Conservation (phyloP, 257 asterid genomes). For the Lycium barbarum region DNA sequence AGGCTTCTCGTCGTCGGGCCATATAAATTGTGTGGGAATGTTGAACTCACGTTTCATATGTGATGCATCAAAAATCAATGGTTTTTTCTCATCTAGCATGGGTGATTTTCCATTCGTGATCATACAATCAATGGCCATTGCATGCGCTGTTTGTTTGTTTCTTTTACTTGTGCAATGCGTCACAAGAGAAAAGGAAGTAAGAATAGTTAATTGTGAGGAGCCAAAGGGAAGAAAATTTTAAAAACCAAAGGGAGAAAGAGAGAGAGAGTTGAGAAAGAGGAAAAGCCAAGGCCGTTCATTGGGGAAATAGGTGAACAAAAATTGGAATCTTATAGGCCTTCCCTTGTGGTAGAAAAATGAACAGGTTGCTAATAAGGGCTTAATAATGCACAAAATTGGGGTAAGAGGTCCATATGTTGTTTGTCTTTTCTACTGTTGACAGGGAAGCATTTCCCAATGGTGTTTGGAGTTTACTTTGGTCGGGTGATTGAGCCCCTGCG, state of each 20-base stretch:
- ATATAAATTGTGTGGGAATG: constrained; percentile 75
- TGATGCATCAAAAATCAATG: constrained; percentile 59
- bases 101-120: constrained; percentile 40
- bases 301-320: constrained; percentile 46
- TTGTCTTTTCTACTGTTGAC: constrained; percentile 56
- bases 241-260: neutral
- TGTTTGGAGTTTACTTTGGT: constrained; percentile 76
- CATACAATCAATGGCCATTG: constrained; percentile 64
- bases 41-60: constrained; percentile 45
- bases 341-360: constrained; percentile 33
- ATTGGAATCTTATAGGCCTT: constrained; percentile 54
- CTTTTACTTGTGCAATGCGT: neutral
- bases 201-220: neutral
- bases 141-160: constrained; percentile 36
- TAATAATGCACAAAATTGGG: constrained; percentile 15
- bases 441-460: constrained; percentile 70
- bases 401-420: constrained; percentile 38
- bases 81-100: constrained; percentile 31
- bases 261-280: constrained; percentile 43
- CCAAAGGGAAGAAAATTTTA: constrained; percentile 1
- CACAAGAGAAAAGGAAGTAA: neutral
- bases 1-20: constrained; percentile 94
- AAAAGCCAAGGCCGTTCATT: constrained; percentile 55
- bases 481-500: constrained; percentile 28
- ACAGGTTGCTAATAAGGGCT: constrained; percentile 32